Base-by-base conservation (phyloP, 306 rosid genomes). In the Pyrus bretschneideri region DNA sequence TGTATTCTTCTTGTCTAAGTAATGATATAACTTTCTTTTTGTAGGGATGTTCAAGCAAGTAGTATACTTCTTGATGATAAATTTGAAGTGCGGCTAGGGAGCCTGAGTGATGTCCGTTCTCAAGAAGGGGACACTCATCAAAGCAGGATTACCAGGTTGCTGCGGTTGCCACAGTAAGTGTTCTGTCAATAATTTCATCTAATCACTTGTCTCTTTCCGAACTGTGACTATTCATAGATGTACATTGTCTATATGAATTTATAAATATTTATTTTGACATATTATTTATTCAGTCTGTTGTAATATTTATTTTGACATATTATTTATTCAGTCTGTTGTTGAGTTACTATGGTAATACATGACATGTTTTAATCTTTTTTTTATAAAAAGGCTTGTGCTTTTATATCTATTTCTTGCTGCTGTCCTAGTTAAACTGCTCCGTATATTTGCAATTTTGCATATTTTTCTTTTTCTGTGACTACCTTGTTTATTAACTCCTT, bases 61-160 rank as follows among this genome's bases (percentile, higher is more conserved):
- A 95, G 99, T 80, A 84, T 95, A 80, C 96, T 92, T 73, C 97
- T 95, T 54, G 99, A 95, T 74, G 97, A 95, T 79, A 95, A 90
- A 83, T 95, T 90, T 74, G 99, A 95, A 87, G 99, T 92, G 73
- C 88, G 97, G 77, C 69, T 95, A 62, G 99, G 99, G 79, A 92
- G 99, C 88, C 79, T 95, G 80, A 92, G 91, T 58, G 93, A 89
- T 79, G 80, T 85, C 54, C 84, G 93, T 73, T 76, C 72, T 77
- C 98, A 92, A 83, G 97, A 89, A 90, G 99, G 96, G 27, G 99
- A 89, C 80, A 59, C 79, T 75, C 96, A 92, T 84, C 99, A 88
- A 81, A 92, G 89, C 88, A 89, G 86, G 80, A 88, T 89, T 70
- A 83, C 92, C 29, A 83, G 91, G 82, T 85, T 95, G 82, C 87